Evolutionary conservation across 331 rosid genomes (phyloP).

Genomic region (Pyrus hybrid): DNA sequence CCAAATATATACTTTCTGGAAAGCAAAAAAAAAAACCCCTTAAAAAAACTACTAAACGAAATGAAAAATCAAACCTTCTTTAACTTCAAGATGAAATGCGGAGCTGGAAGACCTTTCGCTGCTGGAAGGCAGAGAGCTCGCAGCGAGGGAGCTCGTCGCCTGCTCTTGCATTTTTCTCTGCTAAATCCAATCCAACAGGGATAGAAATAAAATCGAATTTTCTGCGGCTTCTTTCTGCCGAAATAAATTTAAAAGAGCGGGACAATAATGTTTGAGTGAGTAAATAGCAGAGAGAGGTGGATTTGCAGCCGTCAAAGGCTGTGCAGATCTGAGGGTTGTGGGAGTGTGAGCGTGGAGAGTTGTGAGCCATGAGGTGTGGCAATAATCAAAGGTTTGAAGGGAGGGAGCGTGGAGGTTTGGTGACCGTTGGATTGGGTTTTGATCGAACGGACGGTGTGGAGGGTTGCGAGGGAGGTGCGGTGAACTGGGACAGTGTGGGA

Average conservation of each 20-base stretch:
- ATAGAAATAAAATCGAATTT: neutral
- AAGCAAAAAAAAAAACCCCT: neutral
- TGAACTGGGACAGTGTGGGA: conserved; percentile 14
- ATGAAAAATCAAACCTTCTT: conserved; percentile 35
- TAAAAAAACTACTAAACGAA: neutral
- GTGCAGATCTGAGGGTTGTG: conserved; percentile 24
- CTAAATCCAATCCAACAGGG: neutral
- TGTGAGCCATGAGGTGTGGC: conserved; percentile 41
- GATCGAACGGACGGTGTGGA: conserved; percentile 32
- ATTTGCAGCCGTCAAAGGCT: conserved; percentile 25
- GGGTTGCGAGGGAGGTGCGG: neutral
- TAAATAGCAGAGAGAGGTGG: neutral
- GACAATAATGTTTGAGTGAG: conserved; percentile 13
- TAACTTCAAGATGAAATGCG: conserved; percentile 46
- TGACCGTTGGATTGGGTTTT: conserved; percentile 15
- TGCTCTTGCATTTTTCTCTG: conserved; percentile 43
- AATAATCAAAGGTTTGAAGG: conserved; percentile 49
- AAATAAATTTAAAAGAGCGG: conserved; percentile 33
- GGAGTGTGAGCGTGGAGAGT: conserved; percentile 47
- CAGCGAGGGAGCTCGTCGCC: conserved; percentile 64
- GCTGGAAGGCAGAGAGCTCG: conserved; percentile 69
- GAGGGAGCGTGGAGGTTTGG: conserved; percentile 30
- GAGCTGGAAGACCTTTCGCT: conserved; percentile 71
- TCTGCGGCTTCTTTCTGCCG: neutral
- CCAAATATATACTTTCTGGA: neutral